Evolutionary conservation across 2,329 filamentous ascomycete species (phyloP).

Genomic region (Sporothrix protearum): DNA sequence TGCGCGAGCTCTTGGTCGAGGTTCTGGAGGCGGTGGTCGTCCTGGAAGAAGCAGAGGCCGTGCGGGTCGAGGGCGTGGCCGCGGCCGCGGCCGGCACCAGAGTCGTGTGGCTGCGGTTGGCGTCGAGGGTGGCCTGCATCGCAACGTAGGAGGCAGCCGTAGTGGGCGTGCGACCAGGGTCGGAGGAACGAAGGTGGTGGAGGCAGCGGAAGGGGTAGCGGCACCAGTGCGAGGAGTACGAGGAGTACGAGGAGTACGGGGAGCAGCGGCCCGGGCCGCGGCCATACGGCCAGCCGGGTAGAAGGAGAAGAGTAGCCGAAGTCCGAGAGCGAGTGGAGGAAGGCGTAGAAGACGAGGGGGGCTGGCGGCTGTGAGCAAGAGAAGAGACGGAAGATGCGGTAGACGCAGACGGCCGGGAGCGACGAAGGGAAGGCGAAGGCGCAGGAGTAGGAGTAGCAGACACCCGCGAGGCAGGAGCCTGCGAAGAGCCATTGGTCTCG

Average conservation of each 20-base stretch:
- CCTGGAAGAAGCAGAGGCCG: background rate
- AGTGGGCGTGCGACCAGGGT: background rate
- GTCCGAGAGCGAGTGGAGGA: background rate
- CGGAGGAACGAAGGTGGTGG: conserved; percentile 11
- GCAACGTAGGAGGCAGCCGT: conserved; percentile 20
- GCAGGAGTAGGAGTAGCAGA: background rate
- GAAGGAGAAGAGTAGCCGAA: background rate
- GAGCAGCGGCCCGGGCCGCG: background rate
- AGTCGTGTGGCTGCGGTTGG: background rate
- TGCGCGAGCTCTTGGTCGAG: background rate
- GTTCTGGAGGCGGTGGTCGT: background rate
- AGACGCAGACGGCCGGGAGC: background rate
- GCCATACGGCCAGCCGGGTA: background rate
- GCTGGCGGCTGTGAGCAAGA: background rate
- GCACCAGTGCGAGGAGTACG: background rate
- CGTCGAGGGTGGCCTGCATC: conserved; percentile 11
- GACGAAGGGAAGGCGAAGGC: background rate
- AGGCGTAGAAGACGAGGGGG: background rate
- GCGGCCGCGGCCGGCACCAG: background rate
- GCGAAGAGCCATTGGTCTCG: background rate
- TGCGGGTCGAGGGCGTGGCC: background rate
- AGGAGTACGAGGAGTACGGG: background rate
- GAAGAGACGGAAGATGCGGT: background rate
- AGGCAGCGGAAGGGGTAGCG: background rate
- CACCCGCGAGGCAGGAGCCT: background rate